A percentile compares a stretch with the other conserved stretches of the same genome.
These are phyloP conservation scores for Aspergillus sclerotialis DNA, from an alignment of 2,329 filamentous ascomycete genomes.

Conservation along the genomic window DNA sequence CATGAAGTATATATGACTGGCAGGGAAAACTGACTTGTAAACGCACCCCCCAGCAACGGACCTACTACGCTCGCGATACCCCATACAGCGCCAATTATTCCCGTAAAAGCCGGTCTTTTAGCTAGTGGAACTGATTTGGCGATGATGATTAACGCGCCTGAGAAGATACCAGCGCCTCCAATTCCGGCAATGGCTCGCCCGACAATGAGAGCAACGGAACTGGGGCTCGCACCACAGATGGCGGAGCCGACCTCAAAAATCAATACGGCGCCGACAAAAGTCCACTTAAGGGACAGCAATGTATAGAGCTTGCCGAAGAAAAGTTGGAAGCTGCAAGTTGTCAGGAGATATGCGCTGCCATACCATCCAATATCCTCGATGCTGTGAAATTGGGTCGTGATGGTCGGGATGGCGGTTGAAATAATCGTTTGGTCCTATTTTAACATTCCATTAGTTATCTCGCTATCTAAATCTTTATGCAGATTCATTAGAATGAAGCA, in stretches of 20 bases:
- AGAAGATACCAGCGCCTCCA: slow-evolving; percentile 22
- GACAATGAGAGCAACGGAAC: slow-evolving; percentile 24
- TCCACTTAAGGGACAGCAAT: slow-evolving; percentile 29
- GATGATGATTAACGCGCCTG: slow-evolving; percentile 26
- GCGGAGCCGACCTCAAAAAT: slow-evolving; percentile 33
- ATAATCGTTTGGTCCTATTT: slow-evolving; percentile 26
- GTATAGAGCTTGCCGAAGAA: slow-evolving; percentile 32
- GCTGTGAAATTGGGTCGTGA: slow-evolving; percentile 35
- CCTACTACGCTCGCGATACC: slow-evolving; percentile 25
- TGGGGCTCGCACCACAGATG: slow-evolving; percentile 23
- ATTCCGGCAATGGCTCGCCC: slow-evolving; percentile 28
- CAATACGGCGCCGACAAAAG: slow-evolving; percentile 23
- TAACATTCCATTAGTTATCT: no score
- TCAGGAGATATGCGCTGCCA: slow-evolving; percentile 30
- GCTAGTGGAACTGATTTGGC: slow-evolving; percentile 24
- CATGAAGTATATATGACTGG: not conserved
- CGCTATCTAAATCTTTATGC: no score
- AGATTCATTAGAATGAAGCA: no score
- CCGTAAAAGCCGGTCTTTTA: slow-evolving; percentile 25
- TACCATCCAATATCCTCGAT: slow-evolving; percentile 39
- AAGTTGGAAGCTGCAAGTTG: slow-evolving; percentile 29
- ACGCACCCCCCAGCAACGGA: slow-evolving; percentile 28
- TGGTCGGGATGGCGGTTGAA: slow-evolving; percentile 33
- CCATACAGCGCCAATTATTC: slow-evolving; percentile 23
- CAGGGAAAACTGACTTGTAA: slow-evolving; percentile 16